Evolutionary conservation across 163 green algal genomes (phyloP).

Genomic region (Chlorella variabilis): DNA sequence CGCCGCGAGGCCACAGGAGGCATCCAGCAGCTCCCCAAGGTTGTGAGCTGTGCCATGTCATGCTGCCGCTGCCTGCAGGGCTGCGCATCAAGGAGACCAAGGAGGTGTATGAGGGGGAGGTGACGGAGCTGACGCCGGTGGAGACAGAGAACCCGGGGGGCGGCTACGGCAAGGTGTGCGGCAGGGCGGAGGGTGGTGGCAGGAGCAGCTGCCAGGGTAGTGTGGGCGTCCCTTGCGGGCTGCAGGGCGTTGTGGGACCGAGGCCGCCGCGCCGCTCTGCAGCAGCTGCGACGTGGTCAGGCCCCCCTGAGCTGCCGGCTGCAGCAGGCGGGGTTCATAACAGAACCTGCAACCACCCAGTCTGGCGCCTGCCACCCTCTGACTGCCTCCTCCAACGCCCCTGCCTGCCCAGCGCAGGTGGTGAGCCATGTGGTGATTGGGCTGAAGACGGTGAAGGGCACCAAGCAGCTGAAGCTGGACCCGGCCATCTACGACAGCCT

Average conservation of each 20-base stretch:
- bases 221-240: not conserved
- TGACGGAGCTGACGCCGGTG: constrained; percentile 96
- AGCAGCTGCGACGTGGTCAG: too few species aligned
- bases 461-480: constrained; percentile 99
- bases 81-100: constrained; percentile 99
- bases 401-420: too few species aligned
- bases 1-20: too few species aligned
- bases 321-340: not conserved
- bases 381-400: too few species aligned
- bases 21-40: too few species aligned
- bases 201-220: not conserved
- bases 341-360: not conserved
- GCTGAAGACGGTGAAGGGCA: constrained; percentile 90
- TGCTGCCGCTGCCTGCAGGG: too few species aligned
- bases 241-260: not conserved
- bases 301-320: too few species aligned
- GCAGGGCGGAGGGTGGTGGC: not conserved
- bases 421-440: constrained; percentile 96
- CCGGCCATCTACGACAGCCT: constrained; percentile 97
- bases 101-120: constrained; percentile 99
- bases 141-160: constrained; percentile 86
- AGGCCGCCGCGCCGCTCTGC: not conserved
- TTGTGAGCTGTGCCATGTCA: too few species aligned
- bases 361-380: not conserved
- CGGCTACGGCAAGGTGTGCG: constrained; percentile 85